Base-by-base conservation (phyloP, 495 filamentous ascomycete genomes). In the Neurospora tetrasperma region DNA sequence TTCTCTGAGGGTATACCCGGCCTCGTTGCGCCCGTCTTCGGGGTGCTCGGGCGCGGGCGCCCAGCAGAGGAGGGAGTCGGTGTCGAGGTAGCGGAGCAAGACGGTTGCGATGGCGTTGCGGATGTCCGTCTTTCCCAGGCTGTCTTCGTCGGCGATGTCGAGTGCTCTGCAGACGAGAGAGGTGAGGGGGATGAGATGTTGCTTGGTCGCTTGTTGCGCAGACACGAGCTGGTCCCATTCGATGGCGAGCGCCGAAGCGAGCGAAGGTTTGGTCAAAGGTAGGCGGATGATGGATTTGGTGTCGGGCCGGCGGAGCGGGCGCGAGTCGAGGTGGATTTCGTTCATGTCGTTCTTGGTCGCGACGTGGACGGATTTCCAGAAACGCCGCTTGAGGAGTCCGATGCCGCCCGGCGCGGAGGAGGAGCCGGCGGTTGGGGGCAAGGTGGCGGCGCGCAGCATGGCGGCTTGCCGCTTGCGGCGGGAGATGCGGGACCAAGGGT, bases 1-100 rank as follows among this genome's bases (percentile, higher is more conserved):
- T 14, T 90, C 85, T n/a, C 93, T 84, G 11, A 99, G 84, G 12
- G 84, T 87, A 73, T 90, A 86, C 2, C 78, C 80, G 1, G 73
- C 75, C 11, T 73, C 73, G 69, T 80, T 76, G 10, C 69, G 73
- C 2, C 42, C 41, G 48, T 66, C 72, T 18, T 69, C 66, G 39
- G 78, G 77, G 10, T 78, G 81, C 23, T 76, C 42, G 23, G 82
- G 79, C 38, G 84, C 81, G 75, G 91, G 91, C 27, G 92, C 93
- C 90, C 92, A 95, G 85, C 96, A 99, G 11, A 99, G 88, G n/a
- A 98, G 83, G 0, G 93, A 94, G 80, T 99, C 96, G 0, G 96
- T 99, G 72, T 94, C 89, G 8, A 99, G 84, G 80, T 98, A 98
- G 10, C 91, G 88, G 86, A 98, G 87, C 42, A 94, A 81, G 69